Evolutionary conservation across 2,329 filamentous ascomycete species (phyloP).

Genomic region (Pseudogymnoascus sp.): DNA sequence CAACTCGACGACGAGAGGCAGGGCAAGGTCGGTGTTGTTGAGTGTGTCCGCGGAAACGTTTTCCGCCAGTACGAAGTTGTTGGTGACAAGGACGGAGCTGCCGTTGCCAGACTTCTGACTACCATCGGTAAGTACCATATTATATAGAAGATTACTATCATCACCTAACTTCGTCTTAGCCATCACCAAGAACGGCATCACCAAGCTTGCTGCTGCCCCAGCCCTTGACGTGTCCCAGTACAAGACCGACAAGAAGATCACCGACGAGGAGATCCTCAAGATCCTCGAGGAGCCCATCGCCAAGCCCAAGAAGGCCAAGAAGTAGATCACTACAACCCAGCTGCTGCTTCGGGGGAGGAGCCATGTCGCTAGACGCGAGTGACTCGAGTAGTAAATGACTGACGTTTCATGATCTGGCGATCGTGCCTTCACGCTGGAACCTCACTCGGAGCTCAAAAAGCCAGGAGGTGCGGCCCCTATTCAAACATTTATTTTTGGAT

Average conservation of each 20-base stretch:
- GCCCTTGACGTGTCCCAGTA: conserved; percentile 70
- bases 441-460: not conserved
- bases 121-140: conserved; percentile 94
- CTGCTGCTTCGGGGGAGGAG: not conserved
- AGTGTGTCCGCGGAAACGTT: conserved; percentile 89
- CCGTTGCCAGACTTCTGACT: conserved; percentile 80
- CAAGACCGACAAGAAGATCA: conserved; percentile 97
- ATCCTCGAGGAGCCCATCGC: conserved; percentile 83
- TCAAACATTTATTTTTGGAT: not conserved
- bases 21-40: conserved; percentile 90
- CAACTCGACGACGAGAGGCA: conserved; percentile 95
- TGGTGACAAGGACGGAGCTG: conserved; percentile 80
- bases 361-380: not conserved
- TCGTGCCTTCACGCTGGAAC: not conserved
- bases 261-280: conserved; percentile 89
- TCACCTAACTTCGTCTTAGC: conserved; percentile 43
- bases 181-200: conserved; percentile 95
- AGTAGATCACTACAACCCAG: conserved; percentile 34
- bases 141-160: no score
- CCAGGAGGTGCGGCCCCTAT: not conserved
- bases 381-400: not conserved
- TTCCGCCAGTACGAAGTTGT: conserved; percentile 94
- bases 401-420: not conserved
- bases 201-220: conserved; percentile 72
- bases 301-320: conserved; percentile 70